Evolutionary conservation across 208 protist genomes (phyloP).

Genomic region (Wallacemonas sp.): DNA sequence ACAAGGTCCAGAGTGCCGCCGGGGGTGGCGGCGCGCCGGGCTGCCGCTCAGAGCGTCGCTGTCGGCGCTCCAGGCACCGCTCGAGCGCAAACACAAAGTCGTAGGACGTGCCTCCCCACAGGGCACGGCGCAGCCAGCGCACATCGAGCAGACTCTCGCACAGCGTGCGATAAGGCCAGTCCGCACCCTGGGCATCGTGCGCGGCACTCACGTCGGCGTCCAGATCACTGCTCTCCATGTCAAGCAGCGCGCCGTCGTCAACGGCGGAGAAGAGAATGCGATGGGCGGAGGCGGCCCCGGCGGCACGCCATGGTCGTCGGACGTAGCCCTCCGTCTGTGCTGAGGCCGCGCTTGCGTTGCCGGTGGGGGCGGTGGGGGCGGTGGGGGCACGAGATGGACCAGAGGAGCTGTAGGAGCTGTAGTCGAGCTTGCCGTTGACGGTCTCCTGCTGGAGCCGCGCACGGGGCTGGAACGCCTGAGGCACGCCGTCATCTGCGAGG

Average conservation of each 20-base stretch:
- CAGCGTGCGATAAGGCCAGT: slow-evolving; percentile 61
- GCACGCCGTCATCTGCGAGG: slow-evolving; percentile 22
- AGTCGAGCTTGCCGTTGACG: slow-evolving; percentile 26
- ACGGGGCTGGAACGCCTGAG: slow-evolving; percentile 32
- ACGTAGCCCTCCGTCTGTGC: slow-evolving; percentile 24
- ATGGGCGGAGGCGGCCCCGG: slow-evolving; percentile 42
- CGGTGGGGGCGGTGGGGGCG: not conserved
- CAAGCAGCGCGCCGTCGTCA: slow-evolving; percentile 29
- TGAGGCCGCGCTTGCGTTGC: slow-evolving; percentile 13
- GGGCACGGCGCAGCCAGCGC: slow-evolving; percentile 58
- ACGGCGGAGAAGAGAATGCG: slow-evolving; percentile 49
- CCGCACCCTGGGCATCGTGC: slow-evolving; percentile 44
- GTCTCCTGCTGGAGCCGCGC: slow-evolving; percentile 23
- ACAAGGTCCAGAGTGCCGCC: slow-evolving; percentile 82
- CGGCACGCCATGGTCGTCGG: slow-evolving; percentile 23
- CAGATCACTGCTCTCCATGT: slow-evolving; percentile 48
- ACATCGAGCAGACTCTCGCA: slow-evolving; percentile 80
- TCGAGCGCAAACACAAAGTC: slow-evolving; percentile 67
- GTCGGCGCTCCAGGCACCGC: slow-evolving; percentile 40
- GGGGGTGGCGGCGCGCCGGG: slow-evolving; percentile 33
- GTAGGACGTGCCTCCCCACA: slow-evolving; percentile 42
- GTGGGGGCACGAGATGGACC: not conserved
- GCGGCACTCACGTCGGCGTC: slow-evolving; percentile 62
- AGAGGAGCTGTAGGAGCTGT: slow-evolving; percentile 20
- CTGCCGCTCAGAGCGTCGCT: slow-evolving; percentile 26